Evolutionary conservation across 495 filamentous ascomycete species (phyloP).

Genomic region (Xylaria scruposa): DNA sequence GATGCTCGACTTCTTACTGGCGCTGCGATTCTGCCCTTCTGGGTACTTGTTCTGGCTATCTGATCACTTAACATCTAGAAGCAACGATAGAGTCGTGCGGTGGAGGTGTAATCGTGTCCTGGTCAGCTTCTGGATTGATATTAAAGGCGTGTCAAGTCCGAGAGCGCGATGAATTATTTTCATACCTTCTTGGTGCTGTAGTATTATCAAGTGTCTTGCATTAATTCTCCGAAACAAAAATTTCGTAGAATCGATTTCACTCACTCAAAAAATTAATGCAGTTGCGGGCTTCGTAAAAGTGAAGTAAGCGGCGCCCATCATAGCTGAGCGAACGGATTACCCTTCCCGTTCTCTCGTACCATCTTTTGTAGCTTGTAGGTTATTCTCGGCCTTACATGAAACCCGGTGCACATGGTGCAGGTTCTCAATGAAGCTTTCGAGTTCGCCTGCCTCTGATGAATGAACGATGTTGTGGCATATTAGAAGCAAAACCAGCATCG

Average conservation of each 20-base stretch:
- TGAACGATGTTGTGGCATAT: not conserved
- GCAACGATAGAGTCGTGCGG: not conserved
- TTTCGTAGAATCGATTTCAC: not conserved
- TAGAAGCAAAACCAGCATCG: not conserved
- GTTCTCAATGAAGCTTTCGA: not conserved
- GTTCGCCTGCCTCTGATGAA: not conserved
- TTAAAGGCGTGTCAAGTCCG: not conserved
- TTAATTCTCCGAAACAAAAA: not conserved
- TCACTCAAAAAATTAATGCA: not conserved
- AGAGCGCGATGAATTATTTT: not conserved
- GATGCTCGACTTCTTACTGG: not conserved
- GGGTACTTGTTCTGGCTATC: not conserved
- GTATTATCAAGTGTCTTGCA: not conserved
- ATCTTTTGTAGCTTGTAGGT: not conserved
- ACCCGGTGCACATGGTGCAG: not conserved
- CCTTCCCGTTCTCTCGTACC: not conserved
- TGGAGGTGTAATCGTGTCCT: not conserved
- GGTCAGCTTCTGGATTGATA: not conserved
- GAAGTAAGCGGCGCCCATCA: not conserved
- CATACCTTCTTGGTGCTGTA: not conserved
- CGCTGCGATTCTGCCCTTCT: not conserved
- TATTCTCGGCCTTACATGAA: not conserved
- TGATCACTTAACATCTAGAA: not conserved
- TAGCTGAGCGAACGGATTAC: not conserved
- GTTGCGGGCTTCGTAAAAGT: not conserved